A percentile compares a stretch with the other conserved stretches of the same genome.
Evolutionary conservation across 768 basidiomycete species (phyloP).

Genomic region (Collybia sp.): DNA sequence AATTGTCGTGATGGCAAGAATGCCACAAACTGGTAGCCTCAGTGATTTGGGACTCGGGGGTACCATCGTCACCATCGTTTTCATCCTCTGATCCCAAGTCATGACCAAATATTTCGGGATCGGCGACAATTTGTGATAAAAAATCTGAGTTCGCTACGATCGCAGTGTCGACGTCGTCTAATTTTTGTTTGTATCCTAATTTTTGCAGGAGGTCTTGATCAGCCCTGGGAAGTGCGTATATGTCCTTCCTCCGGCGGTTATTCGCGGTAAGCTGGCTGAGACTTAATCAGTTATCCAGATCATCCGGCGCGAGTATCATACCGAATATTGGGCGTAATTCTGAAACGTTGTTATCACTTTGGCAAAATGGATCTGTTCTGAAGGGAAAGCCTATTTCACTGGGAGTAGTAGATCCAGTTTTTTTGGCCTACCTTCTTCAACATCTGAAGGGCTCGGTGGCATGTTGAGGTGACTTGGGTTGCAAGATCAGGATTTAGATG

Average conservation of each 20-base stretch:
- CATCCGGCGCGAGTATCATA: constrained; percentile 26
- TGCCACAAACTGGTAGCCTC: not conserved
- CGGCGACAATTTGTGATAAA: constrained; percentile 63
- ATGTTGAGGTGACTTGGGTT: constrained; percentile 1
- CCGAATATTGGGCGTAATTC: constrained; percentile 73
- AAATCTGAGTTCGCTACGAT: constrained; percentile 81
- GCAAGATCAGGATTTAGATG: too few species aligned
- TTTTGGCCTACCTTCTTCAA: constrained; percentile 28
- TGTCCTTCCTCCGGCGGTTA: constrained; percentile 69
- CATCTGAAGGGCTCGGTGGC: constrained; percentile 19
- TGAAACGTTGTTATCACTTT: constrained; percentile 74
- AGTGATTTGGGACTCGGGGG: constrained; percentile 1
- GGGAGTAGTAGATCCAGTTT: not conserved
- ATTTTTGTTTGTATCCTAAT: constrained; percentile 75
- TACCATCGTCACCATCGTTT: constrained; percentile 11
- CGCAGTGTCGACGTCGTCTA: constrained; percentile 75
- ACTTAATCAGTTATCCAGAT: constrained; percentile 6
- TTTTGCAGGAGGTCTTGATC: constrained; percentile 66
- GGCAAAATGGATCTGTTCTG: constrained; percentile 67
- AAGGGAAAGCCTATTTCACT: constrained; percentile 7
- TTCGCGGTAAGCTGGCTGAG: constrained; percentile 41
- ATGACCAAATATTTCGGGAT: constrained; percentile 79
- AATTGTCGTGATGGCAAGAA: not conserved
- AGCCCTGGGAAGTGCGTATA: constrained; percentile 59
- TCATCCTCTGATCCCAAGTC: constrained; percentile 29